A percentile compares a stretch with the other conserved stretches of the same genome.
Conservation (phyloP, 257 asterid species). For the Echites panduratus region DNA sequence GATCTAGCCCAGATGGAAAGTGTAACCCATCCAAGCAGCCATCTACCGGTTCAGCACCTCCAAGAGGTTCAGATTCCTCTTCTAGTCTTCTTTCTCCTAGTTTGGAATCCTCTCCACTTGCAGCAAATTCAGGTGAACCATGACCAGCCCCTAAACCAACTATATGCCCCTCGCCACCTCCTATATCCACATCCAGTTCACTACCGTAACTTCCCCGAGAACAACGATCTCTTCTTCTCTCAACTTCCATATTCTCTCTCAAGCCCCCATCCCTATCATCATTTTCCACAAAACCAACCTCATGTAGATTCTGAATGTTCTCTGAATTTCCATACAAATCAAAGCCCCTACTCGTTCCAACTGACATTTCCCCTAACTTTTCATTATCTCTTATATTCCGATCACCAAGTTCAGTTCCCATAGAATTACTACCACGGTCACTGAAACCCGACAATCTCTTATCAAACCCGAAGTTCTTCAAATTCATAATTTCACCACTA, state of each 20-base stretch:
- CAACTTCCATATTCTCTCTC: constrained; percentile 24
- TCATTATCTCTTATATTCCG: constrained; percentile 14
- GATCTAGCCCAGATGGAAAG: constrained; percentile 18
- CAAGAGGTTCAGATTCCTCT: constrained; percentile 15
- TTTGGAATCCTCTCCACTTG: constrained; percentile 16
- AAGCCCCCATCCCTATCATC: constrained; percentile 29
- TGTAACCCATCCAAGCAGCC: constrained; percentile 21
- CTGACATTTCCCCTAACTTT: background rate
- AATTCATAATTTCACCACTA: constrained; percentile 40
- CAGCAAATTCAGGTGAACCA: constrained; percentile 12
- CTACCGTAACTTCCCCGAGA: constrained; percentile 1
- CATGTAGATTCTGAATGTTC: constrained; percentile 22
- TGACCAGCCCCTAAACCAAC: constrained; percentile 10
- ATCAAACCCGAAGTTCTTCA: constrained; percentile 27
- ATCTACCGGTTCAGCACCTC: constrained; percentile 13
- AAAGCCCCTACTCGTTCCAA: constrained; percentile 3
- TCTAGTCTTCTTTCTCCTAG: background rate
- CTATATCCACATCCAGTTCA: constrained; percentile 18
- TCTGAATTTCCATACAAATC: constrained; percentile 29
- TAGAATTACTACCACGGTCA: constrained; percentile 20
- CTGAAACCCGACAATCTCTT: constrained; percentile 31
- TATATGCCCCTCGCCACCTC: constrained; percentile 10
- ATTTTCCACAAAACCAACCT: constrained; percentile 28
- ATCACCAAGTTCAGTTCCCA: constrained; percentile 27
- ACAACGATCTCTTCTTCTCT: constrained; percentile 11